Conservation (phyloP, 306 rosid species). For the Parietaria judaica region DNA sequence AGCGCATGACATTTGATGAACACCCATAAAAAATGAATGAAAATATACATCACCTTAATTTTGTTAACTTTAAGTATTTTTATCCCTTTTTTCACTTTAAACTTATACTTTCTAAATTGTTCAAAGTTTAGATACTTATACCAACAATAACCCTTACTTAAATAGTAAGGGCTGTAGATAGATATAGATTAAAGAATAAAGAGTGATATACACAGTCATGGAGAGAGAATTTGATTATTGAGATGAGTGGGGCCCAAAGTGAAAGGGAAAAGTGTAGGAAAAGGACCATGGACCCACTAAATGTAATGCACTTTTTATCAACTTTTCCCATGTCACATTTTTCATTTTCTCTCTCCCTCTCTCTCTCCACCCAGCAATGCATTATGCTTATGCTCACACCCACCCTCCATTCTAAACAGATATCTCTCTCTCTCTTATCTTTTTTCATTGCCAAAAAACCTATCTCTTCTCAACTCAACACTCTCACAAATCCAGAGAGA, state of each 20-base stretch:
- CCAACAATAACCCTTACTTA: no score
- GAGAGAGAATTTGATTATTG: not conserved
- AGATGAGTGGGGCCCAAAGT: conserved; percentile 23
- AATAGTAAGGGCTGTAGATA: no score
- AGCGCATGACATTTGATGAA: no score
- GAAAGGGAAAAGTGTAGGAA: conserved; percentile 38
- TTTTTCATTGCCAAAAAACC: conserved; percentile 2
- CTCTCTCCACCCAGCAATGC: conserved; percentile 12
- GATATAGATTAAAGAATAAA: no score
- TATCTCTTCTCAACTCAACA: conserved; percentile 4
- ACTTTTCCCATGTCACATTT: conserved; percentile 40
- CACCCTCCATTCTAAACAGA: conserved; percentile 31
- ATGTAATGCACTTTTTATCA: conserved; percentile 55
- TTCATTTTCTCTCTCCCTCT: not conserved
- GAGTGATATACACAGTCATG: no score
- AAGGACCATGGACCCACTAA: conserved; percentile 53
- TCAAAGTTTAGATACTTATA: no score
- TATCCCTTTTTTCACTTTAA: no score
- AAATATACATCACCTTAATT: no score
- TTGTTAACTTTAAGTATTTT: no score
- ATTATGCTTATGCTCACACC: conserved; percentile 38
- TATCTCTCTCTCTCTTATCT: conserved; percentile 27
- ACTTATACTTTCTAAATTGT: no score
- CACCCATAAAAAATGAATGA: no score
- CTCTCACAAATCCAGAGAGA: conserved; percentile 9